Base-by-base conservation (phyloP, 352 stramenopile species). In the Pythium coloratum region DNA sequence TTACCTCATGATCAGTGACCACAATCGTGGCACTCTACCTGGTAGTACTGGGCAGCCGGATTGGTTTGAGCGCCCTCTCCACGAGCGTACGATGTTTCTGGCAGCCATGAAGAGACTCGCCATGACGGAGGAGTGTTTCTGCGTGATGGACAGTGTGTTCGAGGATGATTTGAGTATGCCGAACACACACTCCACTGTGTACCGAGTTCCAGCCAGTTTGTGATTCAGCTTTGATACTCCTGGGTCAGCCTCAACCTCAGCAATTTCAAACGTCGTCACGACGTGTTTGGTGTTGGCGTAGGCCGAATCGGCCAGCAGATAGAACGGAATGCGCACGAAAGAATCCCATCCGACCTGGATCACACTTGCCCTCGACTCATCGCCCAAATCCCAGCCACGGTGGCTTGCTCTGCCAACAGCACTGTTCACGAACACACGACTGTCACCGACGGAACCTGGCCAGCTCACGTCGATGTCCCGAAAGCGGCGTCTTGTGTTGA, bases 111-210 rank as follows among this genome's bases (percentile, higher is more conserved):
- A 51, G 44, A 18, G 44, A 51, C 13, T 51, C n/a, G 44, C 44
- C 12, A 51, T 51, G 44, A 51, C 13, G 13, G 7, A 51, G n/a
- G 49, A 56, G 14, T 56, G 49, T 26, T 56, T 56, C 24, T 33
- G 13, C 13, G 24, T 56, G 7, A 56, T 56, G 49, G 26, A 56
- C 26, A 33, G 9, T 16, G 24, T 56, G 13, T 26, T 32, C 33
- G n/a, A 16, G 49, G 49, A 56, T 26, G 49, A 56, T 34, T 54
- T 54, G 8, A 54, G 46, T 8, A 54, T 54, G 10, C 46, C 46
- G n/a, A 54, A 54, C 46, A n/a, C 46, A n/a, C 46, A 54, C 46
- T 54, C 46, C 8, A 54, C 46, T 24, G 26, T n/a, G n/a, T 54
- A 54, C 9, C 46, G 46, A 10, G 26, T 54, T 9, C 46, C 46